Evolutionary conservation across 2,329 filamentous ascomycete genomes (phyloP).

Genomic region (Colletotrichum liriopes): DNA sequence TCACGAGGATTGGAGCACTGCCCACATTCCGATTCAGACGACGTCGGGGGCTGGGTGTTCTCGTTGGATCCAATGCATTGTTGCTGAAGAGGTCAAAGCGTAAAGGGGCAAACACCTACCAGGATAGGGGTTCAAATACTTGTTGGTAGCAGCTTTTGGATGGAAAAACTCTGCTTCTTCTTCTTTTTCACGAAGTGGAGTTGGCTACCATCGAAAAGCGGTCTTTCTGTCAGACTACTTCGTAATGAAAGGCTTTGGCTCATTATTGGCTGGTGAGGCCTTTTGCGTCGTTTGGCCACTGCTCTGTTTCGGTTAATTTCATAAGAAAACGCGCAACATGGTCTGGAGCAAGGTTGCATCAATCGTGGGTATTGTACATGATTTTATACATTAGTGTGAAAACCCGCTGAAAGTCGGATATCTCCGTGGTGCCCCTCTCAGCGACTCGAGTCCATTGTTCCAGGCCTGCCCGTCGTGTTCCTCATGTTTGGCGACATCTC

Average conservation of each 20-base stretch:
- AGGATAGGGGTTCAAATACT: slow-evolving; percentile 2
- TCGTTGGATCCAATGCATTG: neutral
- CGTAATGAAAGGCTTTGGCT: neutral
- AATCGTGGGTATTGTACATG: slow-evolving; percentile 29
- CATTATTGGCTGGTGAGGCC: slow-evolving; percentile 4
- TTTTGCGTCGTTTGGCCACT: slow-evolving; percentile 24
- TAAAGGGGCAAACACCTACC: neutral
- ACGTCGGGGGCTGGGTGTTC: neutral
- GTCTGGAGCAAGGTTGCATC: slow-evolving; percentile 6
- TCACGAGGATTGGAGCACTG: slow-evolving; percentile 8
- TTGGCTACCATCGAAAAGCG: neutral
- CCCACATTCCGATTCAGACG: slow-evolving; percentile 13
- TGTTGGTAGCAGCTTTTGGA: neutral
- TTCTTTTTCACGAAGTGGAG: too few species aligned
- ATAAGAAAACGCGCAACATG: slow-evolving; percentile 12
- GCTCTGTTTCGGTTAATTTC: slow-evolving; percentile 27
- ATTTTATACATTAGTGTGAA: slow-evolving; percentile 33
- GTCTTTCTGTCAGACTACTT: neutral
- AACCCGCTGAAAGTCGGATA: neutral
- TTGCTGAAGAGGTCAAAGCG: slow-evolving; percentile 11
- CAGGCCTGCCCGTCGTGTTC: neutral
- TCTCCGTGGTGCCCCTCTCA: neutral
- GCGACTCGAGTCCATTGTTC: neutral
- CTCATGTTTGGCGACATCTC: slow-evolving; percentile 18
- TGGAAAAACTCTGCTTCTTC: neutral